Base-by-base conservation (phyloP, 2,329 filamentous ascomycete species). In the Fusarium armeniacum region DNA sequence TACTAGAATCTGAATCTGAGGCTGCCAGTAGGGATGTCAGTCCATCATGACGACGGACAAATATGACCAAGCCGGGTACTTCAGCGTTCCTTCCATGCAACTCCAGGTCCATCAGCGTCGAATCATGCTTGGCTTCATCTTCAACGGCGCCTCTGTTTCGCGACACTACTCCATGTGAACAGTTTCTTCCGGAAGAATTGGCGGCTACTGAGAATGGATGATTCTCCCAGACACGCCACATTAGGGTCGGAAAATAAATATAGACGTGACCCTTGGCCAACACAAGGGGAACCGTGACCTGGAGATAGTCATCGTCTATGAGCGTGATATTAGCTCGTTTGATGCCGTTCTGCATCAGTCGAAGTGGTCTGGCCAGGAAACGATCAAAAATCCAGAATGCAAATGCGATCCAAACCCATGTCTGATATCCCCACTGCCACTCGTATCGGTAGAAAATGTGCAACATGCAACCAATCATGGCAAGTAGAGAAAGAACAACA, bases 161-260 rank as follows among this genome's bases (percentile, higher is more conserved):
- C 10, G 59, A 56, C 22, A 33, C 52, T 10, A 41, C 53, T 9
- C 2, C 2, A 9, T 4, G 28, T 4, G 2, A 7, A 1, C 3
- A 7, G 20, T 5, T 16, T 20, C 45, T 43, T 8, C 64, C 65
- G 7, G 65, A 58, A 50, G 67, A 72, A 45, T 51, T 43, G 9
- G 55, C 63, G 11, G 74, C 68, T 5, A 77, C 71, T 3, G 76
- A 78, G 50, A 78, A 78, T 1, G 77, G 76, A 33, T 78, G 76
- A 41, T 72, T 77, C 43, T 78, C 76, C 76, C 76, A 78, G 24
- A 76, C 43, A 18, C 75, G 71, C 76, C 76, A 76, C 4, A 67
- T 75, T 0, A 77, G 35, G 2, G 74, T 72, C 5, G 76, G 76
- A 54, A 76, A 78, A 64, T 76, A 74, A 10, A 70, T 58, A 43